Evolutionary conservation across 495 filamentous ascomycete species (phyloP), one percentile per base, ranked within the genome.

Genomic region (Penicillium egyptiacum): DNA sequence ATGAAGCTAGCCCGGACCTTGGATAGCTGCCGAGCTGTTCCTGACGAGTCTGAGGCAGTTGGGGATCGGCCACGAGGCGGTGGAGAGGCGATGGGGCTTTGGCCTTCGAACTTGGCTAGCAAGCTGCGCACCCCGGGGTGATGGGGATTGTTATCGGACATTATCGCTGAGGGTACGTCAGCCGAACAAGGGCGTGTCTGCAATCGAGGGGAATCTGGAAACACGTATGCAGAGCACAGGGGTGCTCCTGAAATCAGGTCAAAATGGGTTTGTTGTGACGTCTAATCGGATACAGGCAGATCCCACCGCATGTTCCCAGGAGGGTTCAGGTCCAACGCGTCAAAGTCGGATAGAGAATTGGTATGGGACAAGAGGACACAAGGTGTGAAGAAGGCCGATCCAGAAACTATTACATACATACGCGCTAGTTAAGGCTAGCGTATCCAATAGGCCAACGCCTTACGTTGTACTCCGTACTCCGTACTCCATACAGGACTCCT

Each of bases 1-100:
- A 96, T 83, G 69, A 96, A 96, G 65, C 82, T 91, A 31, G 91
- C 90, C 53, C 90, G 83, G 45, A 96, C 84, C 71, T 88, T 92
- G 51, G 86, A 88, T 17, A 90, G 78, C 23, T 84, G 89, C 57
- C 88, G 79, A 17, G 79, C 79, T 42, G 67, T 70, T 16, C 70
- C 71, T 45, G 72, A 70, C 48, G 70, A 70, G 49, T 76, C 75
- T 54, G 77, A 72, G 56, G 71, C 75, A 51, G 79, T 85, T 53
- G 88, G 87, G 40, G 88, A 90, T 67, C 87, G 81, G 55, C 90
- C 89, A 68, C 89, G 85, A 55, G 88, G 84, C 31, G 87, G 86
- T 51, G 88, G 84, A 43, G 84, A 85, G 53, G 75, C 53, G 45
- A 73, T 70, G 16, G 57, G 70, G 51, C 75, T 80, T 39, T 80